phyloP scores from a whole-genome alignment of 2,329 filamentous ascomycete genomes.

The Fulvia fulva region DNA sequence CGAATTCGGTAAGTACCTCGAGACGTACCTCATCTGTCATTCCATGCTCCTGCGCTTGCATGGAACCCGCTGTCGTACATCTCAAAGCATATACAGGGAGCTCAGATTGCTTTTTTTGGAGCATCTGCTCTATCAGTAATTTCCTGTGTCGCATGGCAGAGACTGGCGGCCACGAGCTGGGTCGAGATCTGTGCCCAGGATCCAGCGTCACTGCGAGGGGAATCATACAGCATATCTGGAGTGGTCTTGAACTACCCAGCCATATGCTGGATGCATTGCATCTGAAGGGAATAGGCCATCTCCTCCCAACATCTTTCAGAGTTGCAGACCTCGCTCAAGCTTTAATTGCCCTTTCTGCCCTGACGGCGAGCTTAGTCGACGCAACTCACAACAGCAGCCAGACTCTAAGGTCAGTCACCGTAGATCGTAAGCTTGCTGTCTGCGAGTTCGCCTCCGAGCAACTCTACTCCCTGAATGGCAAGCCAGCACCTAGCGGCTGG shows the following conservation, averaged over 20 bases:
- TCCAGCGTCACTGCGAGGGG: too few relatives aligned
- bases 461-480: slow-evolving; percentile 44
- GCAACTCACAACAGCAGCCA: slow-evolving; percentile 30
- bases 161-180: too few relatives aligned
- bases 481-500: slow-evolving; percentile 34
- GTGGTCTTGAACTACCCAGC: slow-evolving; percentile 18
- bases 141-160: too few relatives aligned
- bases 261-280: slow-evolving; percentile 16
- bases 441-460: slow-evolving; percentile 54
- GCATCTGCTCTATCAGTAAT: too few relatives aligned
- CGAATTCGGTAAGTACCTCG: neutral
- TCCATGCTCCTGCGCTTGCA: neutral
- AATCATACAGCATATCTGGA: slow-evolving; percentile 34
- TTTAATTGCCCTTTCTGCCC: slow-evolving; percentile 49
- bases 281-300: slow-evolving; percentile 16
- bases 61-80: neutral
- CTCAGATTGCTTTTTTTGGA: too few relatives aligned
- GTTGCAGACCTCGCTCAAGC: slow-evolving; percentile 52
- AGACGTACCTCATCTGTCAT: neutral
- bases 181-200: too few relatives aligned
- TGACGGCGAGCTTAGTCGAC: slow-evolving; percentile 48
- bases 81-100: neutral
- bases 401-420: slow-evolving; percentile 38
- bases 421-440: slow-evolving; percentile 46
- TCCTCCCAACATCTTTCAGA: slow-evolving; percentile 52